A percentile compares a stretch with the other conserved stretches of the same genome.
Evolutionary conservation across 345 rosid genomes (phyloP).

Genomic region (Odontarrhena argentea): DNA sequence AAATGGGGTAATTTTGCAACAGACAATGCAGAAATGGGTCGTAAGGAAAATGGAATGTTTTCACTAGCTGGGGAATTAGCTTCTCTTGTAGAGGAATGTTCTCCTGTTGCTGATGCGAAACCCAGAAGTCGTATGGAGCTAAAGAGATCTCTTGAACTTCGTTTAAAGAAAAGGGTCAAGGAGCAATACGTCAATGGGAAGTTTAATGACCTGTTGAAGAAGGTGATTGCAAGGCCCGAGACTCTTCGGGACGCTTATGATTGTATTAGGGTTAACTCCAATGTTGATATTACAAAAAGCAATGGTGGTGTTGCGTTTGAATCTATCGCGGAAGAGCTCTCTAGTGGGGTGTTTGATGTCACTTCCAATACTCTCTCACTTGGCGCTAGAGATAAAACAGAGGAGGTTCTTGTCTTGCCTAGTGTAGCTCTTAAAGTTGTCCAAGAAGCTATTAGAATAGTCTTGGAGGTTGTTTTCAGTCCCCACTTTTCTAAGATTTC

Average conservation of each 20-base stretch:
- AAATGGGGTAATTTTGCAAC: conserved; percentile 28
- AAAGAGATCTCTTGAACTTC: conserved; percentile 66
- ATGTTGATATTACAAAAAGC: conserved; percentile 46
- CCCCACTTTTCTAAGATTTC: conserved; percentile 85
- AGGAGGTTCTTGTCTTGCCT: conserved; percentile 81
- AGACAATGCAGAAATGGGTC: conserved; percentile 26
- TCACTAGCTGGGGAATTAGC: conserved; percentile 71
- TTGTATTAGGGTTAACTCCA: conserved; percentile 65
- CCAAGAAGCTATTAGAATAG: conserved; percentile 85
- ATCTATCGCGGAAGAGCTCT: conserved; percentile 64
- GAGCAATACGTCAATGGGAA: conserved; percentile 67
- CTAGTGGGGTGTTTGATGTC: conserved; percentile 61
- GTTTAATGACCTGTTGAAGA: conserved; percentile 55
- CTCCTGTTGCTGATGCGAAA: conserved; percentile 45
- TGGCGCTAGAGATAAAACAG: conserved; percentile 56
- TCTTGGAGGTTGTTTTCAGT: conserved; percentile 71
- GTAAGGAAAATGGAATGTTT: conserved; percentile 38
- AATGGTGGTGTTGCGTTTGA: conserved; percentile 46
- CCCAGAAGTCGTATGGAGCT: conserved; percentile 68
- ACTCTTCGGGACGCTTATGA: conserved; percentile 76
- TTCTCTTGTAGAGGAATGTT: conserved; percentile 61
- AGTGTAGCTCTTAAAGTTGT: conserved; percentile 59
- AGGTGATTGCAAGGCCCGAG: conserved; percentile 64
- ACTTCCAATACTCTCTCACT: conserved; percentile 53
- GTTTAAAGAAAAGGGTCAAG: conserved; percentile 78